These are phyloP conservation scores for Phytopythium mirpurense DNA, from an alignment of 352 stramenopile genomes.

Conservation along the genomic window DNA sequence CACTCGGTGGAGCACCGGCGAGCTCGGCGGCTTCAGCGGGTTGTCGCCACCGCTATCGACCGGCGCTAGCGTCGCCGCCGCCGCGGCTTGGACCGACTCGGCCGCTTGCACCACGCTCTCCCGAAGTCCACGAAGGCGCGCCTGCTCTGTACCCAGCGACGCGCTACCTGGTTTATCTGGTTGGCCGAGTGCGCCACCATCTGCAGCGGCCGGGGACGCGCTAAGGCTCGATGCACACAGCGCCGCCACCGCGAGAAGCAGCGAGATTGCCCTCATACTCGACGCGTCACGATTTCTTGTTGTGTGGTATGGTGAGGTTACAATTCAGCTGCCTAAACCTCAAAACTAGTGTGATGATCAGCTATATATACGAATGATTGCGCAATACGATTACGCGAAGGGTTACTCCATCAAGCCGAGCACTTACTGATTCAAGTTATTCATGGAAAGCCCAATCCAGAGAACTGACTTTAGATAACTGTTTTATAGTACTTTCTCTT, in stretches of 20 bases:
- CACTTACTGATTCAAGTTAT: no score
- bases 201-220: conserved; percentile 2
- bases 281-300: no score
- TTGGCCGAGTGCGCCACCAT: not conserved
- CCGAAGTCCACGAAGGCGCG: conserved; percentile 2
- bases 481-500: no score
- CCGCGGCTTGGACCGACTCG: conserved; percentile 5
- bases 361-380: no score
- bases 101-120: conserved; percentile 3
- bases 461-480: no score
- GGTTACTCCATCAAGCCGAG: no score
- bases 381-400: no score
- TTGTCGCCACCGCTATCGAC: conserved; percentile 17
- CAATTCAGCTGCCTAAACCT: no score
- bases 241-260: conserved; percentile 8
- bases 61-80: not conserved
- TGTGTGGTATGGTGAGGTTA: no score
- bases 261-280: no score
- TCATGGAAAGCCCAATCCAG: no score
- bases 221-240: conserved; percentile 11
- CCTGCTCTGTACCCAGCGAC: not conserved
- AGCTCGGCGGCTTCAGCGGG: conserved; percentile 19
- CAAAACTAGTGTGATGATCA: no score
- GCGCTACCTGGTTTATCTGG: not conserved
- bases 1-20: conserved; percentile 35